Percentiles rank a stretch among this genome's conserved stretches.
phyloP scores from a whole-genome alignment of 1,284 basidiomycete genomes.

The Trichosporon ovoides region DNA sequence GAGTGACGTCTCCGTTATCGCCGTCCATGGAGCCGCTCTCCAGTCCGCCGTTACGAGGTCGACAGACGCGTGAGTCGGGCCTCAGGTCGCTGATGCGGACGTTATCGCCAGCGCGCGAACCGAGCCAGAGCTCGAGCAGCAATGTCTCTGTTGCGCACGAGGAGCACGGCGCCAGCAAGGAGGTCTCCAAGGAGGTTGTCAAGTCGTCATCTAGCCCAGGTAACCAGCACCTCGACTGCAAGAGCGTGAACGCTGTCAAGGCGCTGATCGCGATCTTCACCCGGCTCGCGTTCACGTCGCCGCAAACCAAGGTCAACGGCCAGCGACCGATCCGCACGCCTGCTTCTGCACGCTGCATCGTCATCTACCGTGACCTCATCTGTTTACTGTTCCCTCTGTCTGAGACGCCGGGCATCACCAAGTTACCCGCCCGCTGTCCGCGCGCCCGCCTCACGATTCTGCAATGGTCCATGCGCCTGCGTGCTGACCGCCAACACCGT shows the following conservation, averaged over 20 bases:
- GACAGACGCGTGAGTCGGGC: slow-evolving; percentile 11
- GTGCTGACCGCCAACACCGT: slow-evolving; percentile 86
- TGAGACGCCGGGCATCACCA: slow-evolving; percentile 23
- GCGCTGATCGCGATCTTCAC: slow-evolving; percentile 52
- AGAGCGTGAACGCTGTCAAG: slow-evolving; percentile 44
- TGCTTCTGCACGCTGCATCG: slow-evolving; percentile 49
- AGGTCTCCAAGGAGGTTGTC: too few relatives aligned
- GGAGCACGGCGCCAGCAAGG: background rate
- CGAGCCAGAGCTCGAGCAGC: slow-evolving; percentile 3
- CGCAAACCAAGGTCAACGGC: slow-evolving; percentile 33
- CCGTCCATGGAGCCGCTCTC: background rate
- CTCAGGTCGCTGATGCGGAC: slow-evolving; percentile 36
- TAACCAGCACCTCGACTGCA: slow-evolving; percentile 35
- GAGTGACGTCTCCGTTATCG: background rate
- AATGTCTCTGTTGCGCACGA: background rate
- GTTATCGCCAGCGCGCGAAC: slow-evolving; percentile 26
- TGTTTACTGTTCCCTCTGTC: slow-evolving; percentile 45
- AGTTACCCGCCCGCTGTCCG: slow-evolving; percentile 51
- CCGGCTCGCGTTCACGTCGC: slow-evolving; percentile 42
- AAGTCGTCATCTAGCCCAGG: too few relatives aligned
- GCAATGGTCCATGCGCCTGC: slow-evolving; percentile 81
- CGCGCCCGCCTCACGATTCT: slow-evolving; percentile 67
- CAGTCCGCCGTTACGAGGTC: slow-evolving; percentile 3
- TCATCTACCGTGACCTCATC: slow-evolving; percentile 51
- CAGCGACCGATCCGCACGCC: slow-evolving; percentile 42